Percentiles rank a stretch among this genome's conserved stretches.
Evolutionary conservation across 495 filamentous ascomycete species (phyloP).

Genomic region (Aspergillus asperescens): DNA sequence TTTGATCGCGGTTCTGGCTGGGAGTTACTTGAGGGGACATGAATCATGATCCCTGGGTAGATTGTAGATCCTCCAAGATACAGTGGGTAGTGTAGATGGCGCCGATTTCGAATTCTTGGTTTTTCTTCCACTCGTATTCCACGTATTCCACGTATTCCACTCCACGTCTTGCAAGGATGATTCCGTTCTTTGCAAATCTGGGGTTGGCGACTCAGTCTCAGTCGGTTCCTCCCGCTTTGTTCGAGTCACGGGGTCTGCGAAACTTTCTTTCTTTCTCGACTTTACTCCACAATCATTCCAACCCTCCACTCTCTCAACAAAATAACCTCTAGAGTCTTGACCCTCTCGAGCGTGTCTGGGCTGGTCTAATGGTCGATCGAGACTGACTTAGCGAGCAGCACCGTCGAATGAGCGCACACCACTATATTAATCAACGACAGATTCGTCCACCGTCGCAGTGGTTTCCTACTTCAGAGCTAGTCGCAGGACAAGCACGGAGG

Average conservation of each 20-base stretch:
- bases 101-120: no score
- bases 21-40: no score
- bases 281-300: not conserved
- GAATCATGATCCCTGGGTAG: no score
- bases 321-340: not conserved
- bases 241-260: not conserved
- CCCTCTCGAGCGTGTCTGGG: not conserved
- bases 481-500: constrained; percentile 4
- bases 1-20: no score
- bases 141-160: no score
- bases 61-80: no score
- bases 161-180: no score
- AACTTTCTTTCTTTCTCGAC: no score
- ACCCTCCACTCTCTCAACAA: not conserved
- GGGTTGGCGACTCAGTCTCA: not conserved
- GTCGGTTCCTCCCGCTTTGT: not conserved
- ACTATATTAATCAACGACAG: not conserved
- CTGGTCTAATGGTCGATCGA: not conserved
- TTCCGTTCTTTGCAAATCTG: not conserved
- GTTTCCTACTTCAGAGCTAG: constrained; percentile 5
- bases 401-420: not conserved
- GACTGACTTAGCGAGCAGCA: not conserved
- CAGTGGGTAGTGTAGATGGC: no score
- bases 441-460: not conserved
- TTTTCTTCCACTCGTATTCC: no score